Percentiles rank a stretch among this genome's conserved stretches.
Conservation (phyloP, 768 basidiomycete species). For the Lactarius tabidus region DNA sequence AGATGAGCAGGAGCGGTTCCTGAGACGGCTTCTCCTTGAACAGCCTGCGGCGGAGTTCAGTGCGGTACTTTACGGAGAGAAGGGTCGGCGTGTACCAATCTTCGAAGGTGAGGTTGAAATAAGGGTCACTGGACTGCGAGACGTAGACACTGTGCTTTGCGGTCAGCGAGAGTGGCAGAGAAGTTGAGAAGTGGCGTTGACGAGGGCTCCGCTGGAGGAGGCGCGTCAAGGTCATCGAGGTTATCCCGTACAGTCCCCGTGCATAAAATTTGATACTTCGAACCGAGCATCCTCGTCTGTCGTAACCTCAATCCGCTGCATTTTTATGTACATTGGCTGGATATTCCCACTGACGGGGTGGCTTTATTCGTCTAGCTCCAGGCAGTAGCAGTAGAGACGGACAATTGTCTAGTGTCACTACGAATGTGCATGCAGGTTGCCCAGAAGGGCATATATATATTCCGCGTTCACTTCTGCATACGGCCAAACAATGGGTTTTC, state of each 20-base stretch:
- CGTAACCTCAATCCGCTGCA: not conserved
- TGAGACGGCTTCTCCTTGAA: conserved; percentile 70
- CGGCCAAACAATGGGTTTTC: conserved; percentile 76
- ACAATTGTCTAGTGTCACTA: conserved; percentile 14
- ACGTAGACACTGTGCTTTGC: conserved; percentile 56
- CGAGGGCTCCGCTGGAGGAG: conserved; percentile 14
- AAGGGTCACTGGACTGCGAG: conserved; percentile 75
- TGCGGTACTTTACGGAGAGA: conserved; percentile 30
- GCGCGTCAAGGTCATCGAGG: conserved; percentile 30
- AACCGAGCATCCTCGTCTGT: too few species aligned
- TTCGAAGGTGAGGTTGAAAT: conserved; percentile 86
- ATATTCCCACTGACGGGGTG: not conserved
- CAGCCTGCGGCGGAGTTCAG: conserved; percentile 49
- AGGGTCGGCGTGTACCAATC: conserved; percentile 61
- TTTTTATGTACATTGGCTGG: not conserved
- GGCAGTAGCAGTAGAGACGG: not conserved
- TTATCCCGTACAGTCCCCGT: not conserved
- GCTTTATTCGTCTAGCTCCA: conserved; percentile 4
- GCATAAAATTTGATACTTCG: too few species aligned
- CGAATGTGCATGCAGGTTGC: not conserved
- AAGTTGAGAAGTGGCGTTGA: conserved; percentile 11
- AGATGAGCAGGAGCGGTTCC: conserved; percentile 76
- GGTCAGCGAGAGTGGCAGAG: not conserved
- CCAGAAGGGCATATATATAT: not conserved
- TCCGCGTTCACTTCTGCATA: conserved; percentile 66